These are phyloP conservation scores for Apiospora kogelbergensis DNA, from an alignment of 2,329 filamentous ascomycete genomes.

Conservation along the genomic window DNA sequence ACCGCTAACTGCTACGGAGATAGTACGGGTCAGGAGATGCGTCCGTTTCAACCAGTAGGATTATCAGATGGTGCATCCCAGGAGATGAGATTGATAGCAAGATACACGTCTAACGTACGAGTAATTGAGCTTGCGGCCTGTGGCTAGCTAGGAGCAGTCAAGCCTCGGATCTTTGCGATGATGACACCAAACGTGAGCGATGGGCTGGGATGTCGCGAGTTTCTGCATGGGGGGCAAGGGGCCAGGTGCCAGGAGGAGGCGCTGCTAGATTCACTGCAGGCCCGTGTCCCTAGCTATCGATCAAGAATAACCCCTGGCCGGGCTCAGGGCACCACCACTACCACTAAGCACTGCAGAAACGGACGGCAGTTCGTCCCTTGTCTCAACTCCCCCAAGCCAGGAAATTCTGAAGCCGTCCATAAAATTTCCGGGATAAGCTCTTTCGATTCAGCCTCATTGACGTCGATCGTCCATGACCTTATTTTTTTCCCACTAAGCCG, in stretches of 20 bases:
- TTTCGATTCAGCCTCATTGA: not conserved
- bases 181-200: not conserved
- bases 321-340: not conserved
- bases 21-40: not conserved
- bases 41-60: not conserved
- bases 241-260: no score
- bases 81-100: not conserved
- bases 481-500: not conserved
- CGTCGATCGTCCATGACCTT: not conserved
- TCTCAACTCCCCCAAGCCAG: not conserved
- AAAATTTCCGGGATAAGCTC: constrained; percentile 7
- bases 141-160: not conserved
- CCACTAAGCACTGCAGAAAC: not conserved
- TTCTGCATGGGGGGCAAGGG: not conserved
- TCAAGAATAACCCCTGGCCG: not conserved
- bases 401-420: constrained; percentile 2
- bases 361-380: constrained; percentile 3
- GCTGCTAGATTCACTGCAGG: not conserved
- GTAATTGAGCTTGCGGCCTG: not conserved
- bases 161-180: constrained; percentile 2
- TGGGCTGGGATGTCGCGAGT: not conserved
- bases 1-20: not conserved
- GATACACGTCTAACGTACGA: not conserved
- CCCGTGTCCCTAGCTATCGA: not conserved
- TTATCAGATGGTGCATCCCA: not conserved